Conservation (phyloP, 768 basidiomycete genomes). For the Lepiota brunneoincarnata region DNA sequence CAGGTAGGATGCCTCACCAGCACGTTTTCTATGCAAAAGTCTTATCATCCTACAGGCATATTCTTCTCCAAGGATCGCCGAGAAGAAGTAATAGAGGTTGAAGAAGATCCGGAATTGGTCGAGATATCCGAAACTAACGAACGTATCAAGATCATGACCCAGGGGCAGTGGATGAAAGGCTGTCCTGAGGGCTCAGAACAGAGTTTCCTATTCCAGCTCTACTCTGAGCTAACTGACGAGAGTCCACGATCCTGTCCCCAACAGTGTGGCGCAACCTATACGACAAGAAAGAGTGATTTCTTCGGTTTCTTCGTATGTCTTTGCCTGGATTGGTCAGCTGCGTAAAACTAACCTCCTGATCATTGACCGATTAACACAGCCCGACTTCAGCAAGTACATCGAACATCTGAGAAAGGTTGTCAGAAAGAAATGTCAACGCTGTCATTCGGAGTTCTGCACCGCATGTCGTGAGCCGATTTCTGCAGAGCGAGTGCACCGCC, state of each 20-base stretch:
- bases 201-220: conserved; percentile 81
- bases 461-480: conserved; percentile 73
- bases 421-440: conserved; percentile 59
- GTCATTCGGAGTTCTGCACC: conserved; percentile 61
- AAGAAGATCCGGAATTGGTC: conserved; percentile 67
- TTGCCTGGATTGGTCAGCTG: neutral
- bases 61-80: conserved; percentile 94
- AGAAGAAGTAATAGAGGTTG: conserved; percentile 90
- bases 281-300: conserved; percentile 73
- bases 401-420: conserved; percentile 57
- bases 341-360: neutral
- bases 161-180: conserved; percentile 96
- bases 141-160: conserved; percentile 67
- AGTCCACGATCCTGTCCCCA: conserved; percentile 70
- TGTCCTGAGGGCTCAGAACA: conserved; percentile 95
- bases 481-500: conserved; percentile 27
- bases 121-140: conserved; percentile 40
- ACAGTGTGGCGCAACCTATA: conserved; percentile 62
- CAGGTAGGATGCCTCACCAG: conserved; percentile 46
- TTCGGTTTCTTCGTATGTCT: conserved; percentile 76
- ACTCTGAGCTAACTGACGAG: conserved; percentile 60
- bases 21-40: conserved; percentile 6
- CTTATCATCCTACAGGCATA: conserved; percentile 51
- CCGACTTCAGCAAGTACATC: conserved; percentile 71
- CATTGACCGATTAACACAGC: conserved; percentile 38